Evolutionary conservation across 2,329 filamentous ascomycete genomes (phyloP), one percentile per base, ranked within the genome.

Genomic region (Pseudopithomyces maydicus): DNA sequence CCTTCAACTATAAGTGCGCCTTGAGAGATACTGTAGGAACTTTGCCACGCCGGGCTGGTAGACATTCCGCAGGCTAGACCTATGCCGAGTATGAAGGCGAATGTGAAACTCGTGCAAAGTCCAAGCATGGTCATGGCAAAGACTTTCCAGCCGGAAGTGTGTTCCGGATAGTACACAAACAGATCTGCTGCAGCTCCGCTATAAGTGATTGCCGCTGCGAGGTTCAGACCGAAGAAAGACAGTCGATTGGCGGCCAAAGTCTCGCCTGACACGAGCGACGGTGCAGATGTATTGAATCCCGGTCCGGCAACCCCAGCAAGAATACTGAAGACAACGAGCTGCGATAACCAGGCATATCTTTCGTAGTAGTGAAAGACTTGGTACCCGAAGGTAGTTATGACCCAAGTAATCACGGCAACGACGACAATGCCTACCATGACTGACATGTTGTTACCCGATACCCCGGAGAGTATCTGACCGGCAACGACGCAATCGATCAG

Each of bases 171-270:
- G 73, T 89, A 90, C 52, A 89, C 86, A 63, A 89, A 88, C 68
- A 86, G 89, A 69, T 90, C 88, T 0, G 85, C 85, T n/a, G 84
- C 85, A 1, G 82, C 81, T 4, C 85, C 84, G 1, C 84, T 78
- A 69, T 88, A 90, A 1, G 86, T 88, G 52, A 89, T 83, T 7
- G 85, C 85, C 1, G 84, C 84, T 20, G 87, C 86, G 12, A 90
- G 78, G 62, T 85, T 89, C 45, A 91, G 78, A 11, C 85, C 88
- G 73, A 92, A 89, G 74, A 90, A 92, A 4, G 86, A 88, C 32
- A 91, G 77, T 2, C 84, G 78, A 58, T 85, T 84, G 20, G 84
- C 87, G 14, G 78, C 75, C 7, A 87, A 66, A 2, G 84, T 85
- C 42, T 79, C 73, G 14, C 78, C 65, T 44, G 84, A 78, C n/a